A percentile compares a stretch with the other conserved stretches of the same genome.
Evolutionary conservation across 2,329 filamentous ascomycete genomes (phyloP).

Genomic region (Pseudogymnoascus sp.): DNA sequence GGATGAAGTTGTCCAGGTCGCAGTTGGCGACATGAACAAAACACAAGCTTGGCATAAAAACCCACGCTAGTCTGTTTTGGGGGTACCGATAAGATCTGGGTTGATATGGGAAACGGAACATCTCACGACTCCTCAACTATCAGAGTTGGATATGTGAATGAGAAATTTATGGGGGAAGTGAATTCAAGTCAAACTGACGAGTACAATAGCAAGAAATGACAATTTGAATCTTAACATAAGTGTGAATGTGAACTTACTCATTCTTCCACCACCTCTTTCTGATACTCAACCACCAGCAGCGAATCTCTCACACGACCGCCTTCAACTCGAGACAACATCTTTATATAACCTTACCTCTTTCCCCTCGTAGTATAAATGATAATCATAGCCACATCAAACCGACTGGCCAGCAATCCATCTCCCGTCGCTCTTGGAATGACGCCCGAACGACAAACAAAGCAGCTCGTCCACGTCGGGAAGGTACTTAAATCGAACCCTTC

Average conservation of each 20-base stretch:
- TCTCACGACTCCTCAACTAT: not conserved
- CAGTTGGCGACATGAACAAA: not conserved
- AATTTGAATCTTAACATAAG: too few relatives aligned
- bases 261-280: not conserved
- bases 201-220: too few relatives aligned
- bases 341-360: not conserved
- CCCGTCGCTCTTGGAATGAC: not conserved
- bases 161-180: not conserved
- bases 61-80: not conserved
- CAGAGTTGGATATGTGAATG: not conserved
- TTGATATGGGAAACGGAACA: not conserved
- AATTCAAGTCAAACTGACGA: not conserved
- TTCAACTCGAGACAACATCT: not conserved
- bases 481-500: not conserved
- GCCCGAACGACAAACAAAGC: not conserved
- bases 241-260: not conserved
- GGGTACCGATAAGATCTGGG: not conserved
- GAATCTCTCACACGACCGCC: not conserved
- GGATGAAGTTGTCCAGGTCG: not conserved
- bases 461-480: not conserved
- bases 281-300: not conserved
- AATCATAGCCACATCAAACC: not conserved
- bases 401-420: not conserved
- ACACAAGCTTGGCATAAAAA: not conserved
- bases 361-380: not conserved